Percentiles rank a stretch among this genome's conserved stretches.
phyloP scores from a whole-genome alignment of 2,329 filamentous ascomycete genomes.

The Chaetothyriales sp. region DNA sequence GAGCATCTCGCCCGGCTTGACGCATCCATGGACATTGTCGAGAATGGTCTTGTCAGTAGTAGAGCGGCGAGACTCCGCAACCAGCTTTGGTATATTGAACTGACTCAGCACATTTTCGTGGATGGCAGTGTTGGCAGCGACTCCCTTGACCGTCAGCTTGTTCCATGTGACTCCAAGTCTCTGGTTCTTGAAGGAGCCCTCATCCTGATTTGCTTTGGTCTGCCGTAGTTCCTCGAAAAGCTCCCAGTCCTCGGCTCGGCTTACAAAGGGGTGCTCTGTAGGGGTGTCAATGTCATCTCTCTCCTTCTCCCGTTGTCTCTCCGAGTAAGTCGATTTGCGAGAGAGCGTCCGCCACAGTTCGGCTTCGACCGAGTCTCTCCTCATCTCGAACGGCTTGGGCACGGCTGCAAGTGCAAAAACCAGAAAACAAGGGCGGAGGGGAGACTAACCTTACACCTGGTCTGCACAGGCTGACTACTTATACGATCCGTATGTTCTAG shows the following conservation, averaged over 20 bases:
- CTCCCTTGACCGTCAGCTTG: constrained; percentile 47
- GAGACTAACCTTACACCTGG: neutral
- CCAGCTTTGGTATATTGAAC: constrained; percentile 39
- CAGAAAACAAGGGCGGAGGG: neutral
- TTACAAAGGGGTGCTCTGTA: neutral
- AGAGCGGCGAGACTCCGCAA: constrained; percentile 35
- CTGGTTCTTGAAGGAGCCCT: constrained; percentile 33
- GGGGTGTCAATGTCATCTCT: neutral
- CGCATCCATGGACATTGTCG: constrained; percentile 49
- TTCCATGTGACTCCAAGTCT: constrained; percentile 51
- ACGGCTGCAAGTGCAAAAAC: neutral
- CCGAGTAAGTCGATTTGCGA: constrained; percentile 1
- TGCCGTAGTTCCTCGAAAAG: constrained; percentile 23
- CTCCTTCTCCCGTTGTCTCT: neutral
- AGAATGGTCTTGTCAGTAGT: constrained; percentile 37
- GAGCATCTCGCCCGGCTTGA: constrained; percentile 59
- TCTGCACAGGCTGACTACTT: too few species aligned
- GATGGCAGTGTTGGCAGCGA: constrained; percentile 46
- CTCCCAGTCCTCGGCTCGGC: neutral
- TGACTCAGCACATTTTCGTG: constrained; percentile 50
- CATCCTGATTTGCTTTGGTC: constrained; percentile 33
- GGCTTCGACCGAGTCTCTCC: neutral
- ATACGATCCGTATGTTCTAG: too few species aligned
- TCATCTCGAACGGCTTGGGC: neutral
- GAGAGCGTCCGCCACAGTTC: constrained; percentile 1